These are phyloP conservation scores for Begonia fuchsioides DNA, from an alignment of 306 rosid genomes.

Conservation along the genomic window DNA sequence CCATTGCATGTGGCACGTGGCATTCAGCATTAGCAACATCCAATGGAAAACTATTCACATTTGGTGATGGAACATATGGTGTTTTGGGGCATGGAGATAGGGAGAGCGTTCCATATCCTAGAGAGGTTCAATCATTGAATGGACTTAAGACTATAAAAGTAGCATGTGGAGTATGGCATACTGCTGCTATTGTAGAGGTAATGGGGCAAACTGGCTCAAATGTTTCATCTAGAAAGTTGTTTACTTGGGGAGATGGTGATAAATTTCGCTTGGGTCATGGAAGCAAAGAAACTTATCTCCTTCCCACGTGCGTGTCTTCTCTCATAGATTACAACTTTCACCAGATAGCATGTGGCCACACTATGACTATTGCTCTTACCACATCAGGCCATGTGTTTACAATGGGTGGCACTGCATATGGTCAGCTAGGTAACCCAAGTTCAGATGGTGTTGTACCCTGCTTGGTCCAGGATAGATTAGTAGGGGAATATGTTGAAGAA, in stretches of 20 bases:
- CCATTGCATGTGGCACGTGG: slow-evolving; percentile 86
- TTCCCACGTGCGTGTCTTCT: slow-evolving; percentile 76
- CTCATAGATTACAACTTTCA: slow-evolving; percentile 69
- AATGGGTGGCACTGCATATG: slow-evolving; percentile 58
- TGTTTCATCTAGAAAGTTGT: slow-evolving; percentile 44
- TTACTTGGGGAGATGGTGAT: slow-evolving; percentile 98
- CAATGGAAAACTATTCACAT: slow-evolving; percentile 66
- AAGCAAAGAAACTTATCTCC: slow-evolving; percentile 60
- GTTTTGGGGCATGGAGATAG: slow-evolving; percentile 89
- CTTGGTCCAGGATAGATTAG: slow-evolving; percentile 65
- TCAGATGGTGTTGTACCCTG: slow-evolving; percentile 67
- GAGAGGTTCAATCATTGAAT: slow-evolving; percentile 52
- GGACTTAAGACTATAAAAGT: slow-evolving; percentile 67
- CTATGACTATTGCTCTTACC: slow-evolving; percentile 74
- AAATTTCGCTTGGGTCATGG: slow-evolving; percentile 78
- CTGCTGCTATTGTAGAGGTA: slow-evolving; percentile 90
- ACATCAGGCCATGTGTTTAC: slow-evolving; percentile 86
- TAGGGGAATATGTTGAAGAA: slow-evolving; percentile 83
- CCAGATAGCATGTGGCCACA: slow-evolving; percentile 81
- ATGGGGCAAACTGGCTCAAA: slow-evolving; percentile 29
- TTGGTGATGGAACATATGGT: slow-evolving; percentile 90
- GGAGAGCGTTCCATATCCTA: slow-evolving; percentile 51
- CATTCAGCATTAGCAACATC: slow-evolving; percentile 78
- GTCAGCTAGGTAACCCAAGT: slow-evolving; percentile 80
- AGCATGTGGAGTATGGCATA: slow-evolving; percentile 96